phyloP scores from a whole-genome alignment of 2,329 filamentous ascomycete genomes.

The Chrysosporium queenslandicum region DNA sequence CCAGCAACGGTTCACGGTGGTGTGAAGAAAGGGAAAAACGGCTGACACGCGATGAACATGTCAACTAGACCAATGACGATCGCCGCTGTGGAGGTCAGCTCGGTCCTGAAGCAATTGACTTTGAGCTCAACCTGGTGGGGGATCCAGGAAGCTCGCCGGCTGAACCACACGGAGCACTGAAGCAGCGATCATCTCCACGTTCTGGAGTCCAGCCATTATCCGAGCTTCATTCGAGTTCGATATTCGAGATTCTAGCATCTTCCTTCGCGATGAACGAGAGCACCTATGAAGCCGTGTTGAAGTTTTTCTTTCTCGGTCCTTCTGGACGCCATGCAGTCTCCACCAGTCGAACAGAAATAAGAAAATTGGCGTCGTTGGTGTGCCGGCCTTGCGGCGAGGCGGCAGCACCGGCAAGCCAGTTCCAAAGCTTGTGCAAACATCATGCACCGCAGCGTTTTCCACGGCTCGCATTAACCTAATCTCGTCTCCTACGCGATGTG shows the following conservation, averaged over 20 bases:
- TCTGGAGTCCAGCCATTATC: no score
- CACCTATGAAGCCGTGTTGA: no score
- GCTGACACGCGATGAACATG: neutral
- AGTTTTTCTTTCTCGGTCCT: no score
- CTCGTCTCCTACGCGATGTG: no score
- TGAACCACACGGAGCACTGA: neutral
- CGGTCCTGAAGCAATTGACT: neutral
- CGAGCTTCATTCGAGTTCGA: no score
- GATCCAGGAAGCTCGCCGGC: neutral
- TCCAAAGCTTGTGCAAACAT: no score
- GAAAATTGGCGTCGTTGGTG: neutral
- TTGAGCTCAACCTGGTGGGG: neutral
- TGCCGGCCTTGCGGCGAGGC: neutral
- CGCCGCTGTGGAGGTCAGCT: neutral
- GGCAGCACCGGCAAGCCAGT: neutral
- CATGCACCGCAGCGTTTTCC: no score
- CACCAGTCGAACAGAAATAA: neutral
- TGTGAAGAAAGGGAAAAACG: neutral
- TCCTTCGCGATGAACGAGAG: no score
- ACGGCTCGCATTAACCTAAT: no score
- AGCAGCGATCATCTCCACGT: no score
- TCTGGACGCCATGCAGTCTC: neutral
- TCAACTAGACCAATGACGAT: neutral
- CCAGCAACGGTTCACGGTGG: neutral
- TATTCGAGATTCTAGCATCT: no score